Evolutionary conservation across 2,329 filamentous ascomycete species (phyloP).

Genomic region (Cladobotryum protrusum): DNA sequence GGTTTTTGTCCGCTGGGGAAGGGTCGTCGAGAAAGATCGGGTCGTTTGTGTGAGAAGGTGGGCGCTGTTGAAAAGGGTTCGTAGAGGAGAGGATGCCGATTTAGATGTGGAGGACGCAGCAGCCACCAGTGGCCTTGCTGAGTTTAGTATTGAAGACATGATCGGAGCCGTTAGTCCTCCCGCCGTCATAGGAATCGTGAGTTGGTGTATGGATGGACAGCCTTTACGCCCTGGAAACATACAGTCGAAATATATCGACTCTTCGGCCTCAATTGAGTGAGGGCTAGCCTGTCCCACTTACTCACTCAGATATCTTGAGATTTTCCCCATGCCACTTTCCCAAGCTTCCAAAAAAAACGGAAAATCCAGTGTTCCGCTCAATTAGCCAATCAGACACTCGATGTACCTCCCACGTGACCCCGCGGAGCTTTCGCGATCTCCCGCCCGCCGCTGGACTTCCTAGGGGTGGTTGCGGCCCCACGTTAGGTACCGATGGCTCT

Average conservation of each 20-base stretch:
- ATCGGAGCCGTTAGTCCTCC: not conserved
- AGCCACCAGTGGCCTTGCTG: slow-evolving; percentile 4
- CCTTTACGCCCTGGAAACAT: too few relatives aligned
- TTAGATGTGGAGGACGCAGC: slow-evolving; percentile 10
- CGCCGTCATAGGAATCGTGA: not conserved
- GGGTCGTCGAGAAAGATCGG: slow-evolving; percentile 34
- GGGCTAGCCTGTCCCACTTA: not conserved
- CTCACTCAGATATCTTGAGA: too few relatives aligned
- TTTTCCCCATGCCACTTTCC: not conserved
- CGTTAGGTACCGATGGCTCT: not conserved
- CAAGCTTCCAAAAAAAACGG: not conserved
- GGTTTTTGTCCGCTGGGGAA: slow-evolving; percentile 32
- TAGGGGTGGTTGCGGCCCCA: slow-evolving; percentile 1
- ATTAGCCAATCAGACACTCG: not conserved
- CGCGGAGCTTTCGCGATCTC: slow-evolving; percentile 26
- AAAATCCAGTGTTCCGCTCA: slow-evolving; percentile 20
- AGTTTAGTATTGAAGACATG: not conserved
- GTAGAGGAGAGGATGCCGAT: slow-evolving; percentile 6
- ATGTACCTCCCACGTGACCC: slow-evolving; percentile 28
- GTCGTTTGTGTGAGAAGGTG: not conserved
- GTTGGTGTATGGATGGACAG: not conserved
- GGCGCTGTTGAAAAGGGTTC: not conserved
- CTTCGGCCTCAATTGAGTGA: slow-evolving; percentile 16
- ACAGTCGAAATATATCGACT: slow-evolving; percentile 12
- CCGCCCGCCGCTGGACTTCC: not conserved